These are phyloP conservation scores for Cydonia oblonga DNA, from an alignment of 331 rosid species.

Conservation along the genomic window DNA sequence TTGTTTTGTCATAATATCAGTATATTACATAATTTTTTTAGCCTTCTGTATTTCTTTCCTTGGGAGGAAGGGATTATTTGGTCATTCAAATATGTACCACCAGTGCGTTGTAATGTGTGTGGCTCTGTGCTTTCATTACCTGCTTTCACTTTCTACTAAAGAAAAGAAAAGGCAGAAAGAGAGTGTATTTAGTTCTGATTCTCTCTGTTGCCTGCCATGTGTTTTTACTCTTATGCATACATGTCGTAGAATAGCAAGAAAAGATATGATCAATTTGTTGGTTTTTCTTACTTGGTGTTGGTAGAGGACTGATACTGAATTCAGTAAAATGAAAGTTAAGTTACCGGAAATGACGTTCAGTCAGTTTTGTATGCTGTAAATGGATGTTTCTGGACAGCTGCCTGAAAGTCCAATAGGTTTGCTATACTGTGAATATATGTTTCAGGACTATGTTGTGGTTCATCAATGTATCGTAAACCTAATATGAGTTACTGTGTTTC, in stretches of 20 bases:
- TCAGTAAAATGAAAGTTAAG: background rate
- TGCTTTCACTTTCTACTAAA: background rate
- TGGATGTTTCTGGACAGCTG: background rate
- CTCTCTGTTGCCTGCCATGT: background rate
- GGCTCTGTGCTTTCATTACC: background rate
- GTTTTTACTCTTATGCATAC: background rate
- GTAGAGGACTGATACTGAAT: background rate
- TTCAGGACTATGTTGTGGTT: background rate
- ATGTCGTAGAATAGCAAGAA: background rate
- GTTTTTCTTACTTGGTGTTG: background rate
- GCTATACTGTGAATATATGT: background rate
- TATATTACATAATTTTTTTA: background rate
- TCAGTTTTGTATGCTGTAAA: background rate
- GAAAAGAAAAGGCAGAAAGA: background rate
- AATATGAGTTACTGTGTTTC: background rate
- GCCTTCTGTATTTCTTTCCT: background rate
- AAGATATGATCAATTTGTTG: background rate
- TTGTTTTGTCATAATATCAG: background rate
- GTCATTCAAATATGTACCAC: background rate
- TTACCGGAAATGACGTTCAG: background rate
- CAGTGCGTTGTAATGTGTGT: background rate
- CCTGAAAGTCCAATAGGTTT: background rate
- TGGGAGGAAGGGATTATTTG: background rate
- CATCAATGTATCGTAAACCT: background rate
- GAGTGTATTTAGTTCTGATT: background rate